Percentiles rank a stretch among this genome's conserved stretches.
These are phyloP conservation scores for Babesia bovis DNA, from an alignment of 169 alveolate genomes.

Conservation along the genomic window DNA sequence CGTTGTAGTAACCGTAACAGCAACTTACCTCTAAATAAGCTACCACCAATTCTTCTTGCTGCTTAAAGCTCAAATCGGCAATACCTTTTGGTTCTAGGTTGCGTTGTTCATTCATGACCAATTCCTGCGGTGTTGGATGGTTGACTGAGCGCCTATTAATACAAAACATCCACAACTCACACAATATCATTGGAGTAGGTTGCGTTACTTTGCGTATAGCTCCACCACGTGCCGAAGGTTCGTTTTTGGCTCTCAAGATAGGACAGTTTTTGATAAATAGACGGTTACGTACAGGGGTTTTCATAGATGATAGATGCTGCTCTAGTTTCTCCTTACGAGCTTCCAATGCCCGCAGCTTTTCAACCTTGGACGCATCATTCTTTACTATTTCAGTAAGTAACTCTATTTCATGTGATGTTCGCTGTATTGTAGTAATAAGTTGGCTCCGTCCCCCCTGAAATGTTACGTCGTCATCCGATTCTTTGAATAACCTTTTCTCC, in stretches of 20 bases:
- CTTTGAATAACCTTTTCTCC: conserved; percentile 42
- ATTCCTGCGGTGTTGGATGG: conserved; percentile 5
- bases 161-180: not conserved
- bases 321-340: conserved; percentile 37
- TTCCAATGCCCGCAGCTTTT: conserved; percentile 43
- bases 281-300: conserved; percentile 34
- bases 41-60: conserved; percentile 10
- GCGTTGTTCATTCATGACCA: conserved; percentile 9
- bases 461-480: not conserved
- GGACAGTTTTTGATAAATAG: conserved; percentile 36
- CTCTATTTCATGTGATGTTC: conserved; percentile 61
- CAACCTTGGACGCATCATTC: conserved; percentile 47
- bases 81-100: conserved; percentile 15
- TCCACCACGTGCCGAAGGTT: conserved; percentile 37
- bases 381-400: conserved; percentile 50
- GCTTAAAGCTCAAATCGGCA: conserved; percentile 11
- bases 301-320: conserved; percentile 37
- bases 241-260: conserved; percentile 36
- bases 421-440: conserved; percentile 58
- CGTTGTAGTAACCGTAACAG: not conserved
- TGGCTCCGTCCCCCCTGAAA: conserved; percentile 27
- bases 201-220: conserved; percentile 55
- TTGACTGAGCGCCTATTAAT: conserved; percentile 1
- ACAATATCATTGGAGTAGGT: conserved; percentile 70
- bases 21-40: conserved; percentile 12